Evolutionary conservation across 495 filamentous ascomycete genomes (phyloP).

Genomic region (Niebla homalea): DNA sequence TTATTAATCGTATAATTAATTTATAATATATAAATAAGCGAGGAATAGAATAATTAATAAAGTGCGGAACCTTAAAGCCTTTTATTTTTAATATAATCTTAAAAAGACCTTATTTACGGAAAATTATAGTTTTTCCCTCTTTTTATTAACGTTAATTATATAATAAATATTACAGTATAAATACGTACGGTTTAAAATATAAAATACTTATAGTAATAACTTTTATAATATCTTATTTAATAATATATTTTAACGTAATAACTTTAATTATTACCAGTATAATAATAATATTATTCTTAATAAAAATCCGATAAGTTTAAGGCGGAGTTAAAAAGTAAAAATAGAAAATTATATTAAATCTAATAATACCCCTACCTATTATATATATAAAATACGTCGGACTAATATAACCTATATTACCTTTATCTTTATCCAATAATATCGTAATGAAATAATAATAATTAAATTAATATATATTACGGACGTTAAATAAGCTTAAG

Average conservation of each 20-base stretch:
- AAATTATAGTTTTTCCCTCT: too few relatives aligned
- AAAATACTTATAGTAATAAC: neutral
- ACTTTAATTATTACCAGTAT: conserved; percentile 12
- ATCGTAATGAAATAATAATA: too few relatives aligned
- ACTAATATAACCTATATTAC: too few relatives aligned
- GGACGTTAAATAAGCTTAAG: too few relatives aligned
- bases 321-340: neutral
- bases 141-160: neutral
- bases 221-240: conserved; percentile 4
- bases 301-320: neutral
- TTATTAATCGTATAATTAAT: too few relatives aligned
- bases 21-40: too few relatives aligned
- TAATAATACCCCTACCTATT: neutral
- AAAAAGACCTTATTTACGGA: too few relatives aligned
- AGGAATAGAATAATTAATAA: too few relatives aligned
- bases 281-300: neutral
- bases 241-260: conserved; percentile 16
- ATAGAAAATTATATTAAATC: neutral
- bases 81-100: too few relatives aligned
- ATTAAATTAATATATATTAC: too few relatives aligned
- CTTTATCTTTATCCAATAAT: too few relatives aligned
- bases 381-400: neutral
- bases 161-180: neutral
- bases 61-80: too few relatives aligned
- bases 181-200: neutral